Evolutionary conservation across 2,329 filamentous ascomycete species (phyloP).

Genomic region (Aspergillus unguis): DNA sequence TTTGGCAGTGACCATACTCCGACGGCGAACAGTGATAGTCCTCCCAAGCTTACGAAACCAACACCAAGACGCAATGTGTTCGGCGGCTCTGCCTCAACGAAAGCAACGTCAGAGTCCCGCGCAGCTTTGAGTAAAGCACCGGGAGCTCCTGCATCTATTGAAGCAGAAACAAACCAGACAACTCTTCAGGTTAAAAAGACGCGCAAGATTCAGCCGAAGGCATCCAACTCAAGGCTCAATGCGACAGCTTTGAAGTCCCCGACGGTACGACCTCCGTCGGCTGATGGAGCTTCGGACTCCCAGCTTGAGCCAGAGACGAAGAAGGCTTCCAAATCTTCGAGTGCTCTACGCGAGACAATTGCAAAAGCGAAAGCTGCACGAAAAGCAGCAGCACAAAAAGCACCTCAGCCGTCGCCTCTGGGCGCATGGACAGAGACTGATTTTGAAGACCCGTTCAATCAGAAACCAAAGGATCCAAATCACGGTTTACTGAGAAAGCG

Average conservation of each 20-base stretch:
- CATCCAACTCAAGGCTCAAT: constrained; percentile 29
- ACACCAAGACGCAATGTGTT: constrained; percentile 20
- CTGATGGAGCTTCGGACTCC: constrained; percentile 29
- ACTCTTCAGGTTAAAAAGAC: constrained; percentile 41
- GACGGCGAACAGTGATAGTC: constrained; percentile 17
- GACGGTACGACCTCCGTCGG: constrained; percentile 28
- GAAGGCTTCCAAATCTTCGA: constrained; percentile 66
- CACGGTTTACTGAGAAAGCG: constrained; percentile 70
- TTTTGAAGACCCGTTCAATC: constrained; percentile 53
- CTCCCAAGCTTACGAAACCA: constrained; percentile 24
- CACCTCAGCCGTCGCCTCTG: constrained; percentile 16
- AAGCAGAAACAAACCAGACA: constrained; percentile 28
- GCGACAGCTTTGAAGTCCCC: constrained; percentile 31
- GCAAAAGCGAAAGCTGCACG: constrained; percentile 86
- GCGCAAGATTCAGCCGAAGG: constrained; percentile 33
- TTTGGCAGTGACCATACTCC: constrained; percentile 16
- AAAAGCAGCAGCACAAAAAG: constrained; percentile 48
- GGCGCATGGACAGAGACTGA: constrained; percentile 50
- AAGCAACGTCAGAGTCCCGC: constrained; percentile 49
- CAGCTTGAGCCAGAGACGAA: constrained; percentile 34
- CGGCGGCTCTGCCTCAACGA: constrained; percentile 47
- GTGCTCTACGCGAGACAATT: constrained; percentile 81
- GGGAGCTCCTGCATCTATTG: constrained; percentile 51
- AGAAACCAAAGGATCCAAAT: constrained; percentile 55
- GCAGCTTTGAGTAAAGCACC: constrained; percentile 55